Conservation (phyloP, 78 protist genomes). For the Polysphondylium violaceum region DNA sequence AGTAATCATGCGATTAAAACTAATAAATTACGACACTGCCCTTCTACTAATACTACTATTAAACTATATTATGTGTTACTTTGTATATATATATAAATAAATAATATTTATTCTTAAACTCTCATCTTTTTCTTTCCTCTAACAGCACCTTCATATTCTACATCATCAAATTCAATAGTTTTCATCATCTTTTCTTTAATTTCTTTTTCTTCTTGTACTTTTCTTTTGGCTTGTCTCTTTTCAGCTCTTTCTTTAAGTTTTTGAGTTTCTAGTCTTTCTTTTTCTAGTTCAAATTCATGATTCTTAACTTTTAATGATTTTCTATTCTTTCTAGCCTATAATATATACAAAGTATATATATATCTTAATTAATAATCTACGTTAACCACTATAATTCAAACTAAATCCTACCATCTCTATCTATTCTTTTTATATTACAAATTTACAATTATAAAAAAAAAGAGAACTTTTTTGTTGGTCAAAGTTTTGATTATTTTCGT, state of each 20-base stretch:
- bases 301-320: neutral
- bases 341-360: too few relatives aligned
- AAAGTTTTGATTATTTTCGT: neutral
- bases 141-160: constrained; percentile 19
- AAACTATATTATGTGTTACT: too few relatives aligned
- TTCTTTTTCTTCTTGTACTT: neutral
- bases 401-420: neutral
- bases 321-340: constrained; percentile 16
- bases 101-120: too few relatives aligned
- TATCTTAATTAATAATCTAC: neutral
- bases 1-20: too few relatives aligned
- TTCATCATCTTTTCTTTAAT: neutral
- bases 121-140: constrained; percentile 23
- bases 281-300: constrained; percentile 9
- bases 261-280: constrained; percentile 15
- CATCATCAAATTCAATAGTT: constrained; percentile 17
- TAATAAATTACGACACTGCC: too few relatives aligned
- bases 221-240: constrained; percentile 14
- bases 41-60: too few relatives aligned
- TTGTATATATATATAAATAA: too few relatives aligned
- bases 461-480: neutral
- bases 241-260: neutral
- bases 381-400: neutral
- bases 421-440: constrained; percentile 9
- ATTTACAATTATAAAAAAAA: constrained; percentile 3